A percentile compares a stretch with the other conserved stretches of the same genome.
These are phyloP conservation scores for Hura crepitans DNA, from an alignment of 441 rosid species.

Conservation along the genomic window DNA sequence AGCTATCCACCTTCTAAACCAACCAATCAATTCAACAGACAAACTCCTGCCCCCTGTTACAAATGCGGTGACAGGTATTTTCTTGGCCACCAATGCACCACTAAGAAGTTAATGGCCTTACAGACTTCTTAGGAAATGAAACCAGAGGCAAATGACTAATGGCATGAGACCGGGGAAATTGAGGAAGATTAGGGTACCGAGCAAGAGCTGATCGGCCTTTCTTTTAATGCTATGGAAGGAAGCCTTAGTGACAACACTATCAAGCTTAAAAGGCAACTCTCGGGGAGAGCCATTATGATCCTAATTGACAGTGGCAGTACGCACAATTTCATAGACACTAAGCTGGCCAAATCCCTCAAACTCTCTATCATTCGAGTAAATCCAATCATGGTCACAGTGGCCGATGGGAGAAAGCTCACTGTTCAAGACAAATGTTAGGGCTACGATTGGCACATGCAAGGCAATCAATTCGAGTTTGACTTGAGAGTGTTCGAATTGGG, in stretches of 20 bases:
- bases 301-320: conserved; percentile 1
- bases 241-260: not conserved
- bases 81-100: too few relatives aligned
- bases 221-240: not conserved
- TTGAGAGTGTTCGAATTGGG: not conserved
- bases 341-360: not conserved
- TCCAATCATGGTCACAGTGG: not conserved
- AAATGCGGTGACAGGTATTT: too few relatives aligned
- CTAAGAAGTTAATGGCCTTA: too few relatives aligned
- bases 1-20: too few relatives aligned
- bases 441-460: not conserved
- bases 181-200: too few relatives aligned
- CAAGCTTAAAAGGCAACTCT: not conserved
- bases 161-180: too few relatives aligned
- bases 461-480: not conserved
- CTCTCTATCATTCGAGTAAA: not conserved
- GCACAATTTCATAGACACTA: not conserved
- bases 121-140: too few relatives aligned
- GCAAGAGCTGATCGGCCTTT: not conserved
- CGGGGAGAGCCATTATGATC: not conserved
- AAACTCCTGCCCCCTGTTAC: too few relatives aligned
- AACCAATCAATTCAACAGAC: too few relatives aligned
- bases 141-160: not conserved
- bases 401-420: not conserved
- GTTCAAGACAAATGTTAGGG: not conserved